phyloP scores from a whole-genome alignment of 495 filamentous ascomycete species.

The Mycothermus thermophilus region DNA sequence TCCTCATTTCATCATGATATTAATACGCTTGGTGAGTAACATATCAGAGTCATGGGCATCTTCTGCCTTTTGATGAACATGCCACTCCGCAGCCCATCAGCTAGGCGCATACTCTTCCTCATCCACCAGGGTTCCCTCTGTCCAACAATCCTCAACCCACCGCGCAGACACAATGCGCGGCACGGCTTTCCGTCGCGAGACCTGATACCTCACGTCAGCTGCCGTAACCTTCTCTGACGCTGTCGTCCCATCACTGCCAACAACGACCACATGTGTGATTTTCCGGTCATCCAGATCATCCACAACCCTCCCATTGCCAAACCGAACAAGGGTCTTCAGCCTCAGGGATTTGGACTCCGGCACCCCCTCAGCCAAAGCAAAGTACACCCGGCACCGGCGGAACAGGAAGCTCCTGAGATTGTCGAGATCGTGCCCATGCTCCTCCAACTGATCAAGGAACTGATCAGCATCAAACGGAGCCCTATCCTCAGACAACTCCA shows the following conservation, averaged over 20 bases:
- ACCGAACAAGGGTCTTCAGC: slow-evolving; percentile 39
- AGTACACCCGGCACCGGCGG: slow-evolving; percentile 41
- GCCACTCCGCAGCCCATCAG: too few species aligned
- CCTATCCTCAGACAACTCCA: slow-evolving; percentile 16
- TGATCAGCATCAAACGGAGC: slow-evolving; percentile 21
- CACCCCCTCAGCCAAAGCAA: slow-evolving; percentile 21
- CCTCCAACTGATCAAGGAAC: slow-evolving; percentile 42
- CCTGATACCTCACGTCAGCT: slow-evolving; percentile 28
- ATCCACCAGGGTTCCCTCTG: slow-evolving; percentile 63
- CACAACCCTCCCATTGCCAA: slow-evolving; percentile 46
- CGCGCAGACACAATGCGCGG: slow-evolving; percentile 56
- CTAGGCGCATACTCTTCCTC: slow-evolving; percentile 50
- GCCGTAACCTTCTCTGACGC: slow-evolving; percentile 20
- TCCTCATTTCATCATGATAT: too few species aligned
- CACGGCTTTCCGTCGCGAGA: slow-evolving; percentile 34
- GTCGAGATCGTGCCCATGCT: slow-evolving; percentile 36
- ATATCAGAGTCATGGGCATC: too few species aligned
- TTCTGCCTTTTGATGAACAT: too few species aligned
- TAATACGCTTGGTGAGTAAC: too few species aligned
- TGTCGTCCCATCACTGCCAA: slow-evolving; percentile 12
- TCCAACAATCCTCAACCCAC: slow-evolving; percentile 76
- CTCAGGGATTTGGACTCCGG: slow-evolving; percentile 12
- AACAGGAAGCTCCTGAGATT: slow-evolving; percentile 55
- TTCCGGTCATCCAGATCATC: slow-evolving; percentile 31
- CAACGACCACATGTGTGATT: slow-evolving; percentile 56